Evolutionary conservation across 139 green algal species (phyloP), one percentile per base, ranked within the genome.

Genomic region (Chlamydomonas asymmetrica): DNA sequence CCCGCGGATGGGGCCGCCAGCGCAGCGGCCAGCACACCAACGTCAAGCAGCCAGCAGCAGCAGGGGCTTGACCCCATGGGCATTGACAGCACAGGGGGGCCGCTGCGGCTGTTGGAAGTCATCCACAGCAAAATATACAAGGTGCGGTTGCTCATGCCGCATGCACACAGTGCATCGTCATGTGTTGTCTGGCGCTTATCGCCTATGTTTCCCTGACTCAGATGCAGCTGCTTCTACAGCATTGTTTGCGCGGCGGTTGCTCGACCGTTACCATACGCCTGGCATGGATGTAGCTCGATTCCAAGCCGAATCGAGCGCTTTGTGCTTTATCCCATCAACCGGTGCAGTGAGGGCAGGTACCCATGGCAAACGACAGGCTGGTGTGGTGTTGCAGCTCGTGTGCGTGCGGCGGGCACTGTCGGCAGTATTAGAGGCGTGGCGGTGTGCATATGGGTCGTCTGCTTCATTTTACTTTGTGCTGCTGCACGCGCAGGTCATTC

Each of bases 71-170:
- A n/a, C n/a, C n/a, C n/a, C n/a, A n/a, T n/a, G n/a, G 66, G 56
- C 37, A 27, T 2, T 60, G 27, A 69, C 85, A 22, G 84, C 76
- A 62, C 79, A 8, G 70, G 50, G 22, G 50, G 68, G 49, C 81
- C 70, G 48, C 81, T 99, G 77, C 88, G 95, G 35, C 75, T 99
- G 57, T 65, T 99, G 71, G 92, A 98, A 79, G 63, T 98, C 18
- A 92, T 86, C 48, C 71, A 86, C 61, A 72, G 61, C 70, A 91
- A 90, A 43, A 92, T 98, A 52, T 95, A 89, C 87, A 97, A 96
- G 89, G 91, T 88, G 72, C 0, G 75, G 29, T 52, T 52, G 18
- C 13, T 52, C 45, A 52, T 52, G 45, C 45, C 13, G 18, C 45
- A 52, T 52, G 45, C 45, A 16, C 45, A 10, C 13, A 10, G 45